Evolutionary conservation across 176 grass and related monocot genomes (phyloP).

Genomic region (Triticum dicoccoides): DNA sequence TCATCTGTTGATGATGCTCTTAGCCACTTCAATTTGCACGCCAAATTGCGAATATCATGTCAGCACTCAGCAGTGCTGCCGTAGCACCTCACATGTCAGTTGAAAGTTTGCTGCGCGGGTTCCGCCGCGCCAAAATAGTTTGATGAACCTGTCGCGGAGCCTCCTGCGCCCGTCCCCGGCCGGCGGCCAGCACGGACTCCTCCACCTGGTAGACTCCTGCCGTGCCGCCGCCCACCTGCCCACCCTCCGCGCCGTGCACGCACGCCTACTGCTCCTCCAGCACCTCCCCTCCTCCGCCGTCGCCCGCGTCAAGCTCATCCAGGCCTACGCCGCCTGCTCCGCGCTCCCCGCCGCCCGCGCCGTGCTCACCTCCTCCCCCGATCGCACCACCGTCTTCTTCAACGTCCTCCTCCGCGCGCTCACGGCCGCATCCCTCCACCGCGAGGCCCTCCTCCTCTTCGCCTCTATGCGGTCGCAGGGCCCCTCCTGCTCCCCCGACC

Average conservation of each 20-base stretch:
- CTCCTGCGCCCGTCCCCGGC: neutral
- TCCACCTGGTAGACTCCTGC: conserved; percentile 51
- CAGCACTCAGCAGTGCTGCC: no score
- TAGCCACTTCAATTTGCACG: no score
- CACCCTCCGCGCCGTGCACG: conserved; percentile 46
- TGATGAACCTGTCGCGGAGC: conserved; percentile 24
- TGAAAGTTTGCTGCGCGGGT: neutral
- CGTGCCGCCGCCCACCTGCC: conserved; percentile 37
- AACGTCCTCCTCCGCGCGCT: conserved; percentile 73
- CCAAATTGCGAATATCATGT: no score
- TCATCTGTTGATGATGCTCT: no score
- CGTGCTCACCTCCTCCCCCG: conserved; percentile 35
- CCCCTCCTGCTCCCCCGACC: conserved; percentile 42
- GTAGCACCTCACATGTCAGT: neutral
- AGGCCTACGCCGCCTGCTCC: conserved; percentile 65
- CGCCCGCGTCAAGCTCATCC: conserved; percentile 61
- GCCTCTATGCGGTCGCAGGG: conserved; percentile 37
- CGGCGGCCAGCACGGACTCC: conserved; percentile 17
- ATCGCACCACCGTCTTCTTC: conserved; percentile 44
- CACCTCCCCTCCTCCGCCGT: conserved; percentile 26
- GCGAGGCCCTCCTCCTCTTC: conserved; percentile 56
- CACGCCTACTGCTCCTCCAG: conserved; percentile 41
- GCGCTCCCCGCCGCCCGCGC: conserved; percentile 42
- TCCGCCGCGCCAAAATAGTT: neutral
- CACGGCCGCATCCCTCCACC: conserved; percentile 41